These are phyloP conservation scores for Penicillium janthinellum DNA, from an alignment of 2,329 filamentous ascomycete species.

Conservation along the genomic window DNA sequence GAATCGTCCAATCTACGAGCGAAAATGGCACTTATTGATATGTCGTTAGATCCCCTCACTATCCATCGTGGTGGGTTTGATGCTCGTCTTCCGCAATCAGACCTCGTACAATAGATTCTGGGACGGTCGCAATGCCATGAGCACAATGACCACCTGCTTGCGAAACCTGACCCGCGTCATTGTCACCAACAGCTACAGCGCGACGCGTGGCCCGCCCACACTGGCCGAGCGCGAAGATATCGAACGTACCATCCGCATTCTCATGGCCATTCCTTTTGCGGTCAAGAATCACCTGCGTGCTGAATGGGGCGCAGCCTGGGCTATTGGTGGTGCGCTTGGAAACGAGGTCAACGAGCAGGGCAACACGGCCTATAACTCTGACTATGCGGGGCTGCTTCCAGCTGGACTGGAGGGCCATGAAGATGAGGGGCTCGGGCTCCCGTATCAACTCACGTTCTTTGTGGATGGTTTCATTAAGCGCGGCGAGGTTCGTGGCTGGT, in stretches of 20 bases:
- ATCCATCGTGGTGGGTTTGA: constrained; percentile 66
- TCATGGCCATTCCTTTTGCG: constrained; percentile 64
- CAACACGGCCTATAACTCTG: constrained; percentile 42
- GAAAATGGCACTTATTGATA: not conserved
- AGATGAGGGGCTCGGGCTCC: constrained; percentile 60
- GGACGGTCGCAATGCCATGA: constrained; percentile 61
- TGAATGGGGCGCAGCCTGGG: constrained; percentile 59
- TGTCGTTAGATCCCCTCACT: constrained; percentile 57
- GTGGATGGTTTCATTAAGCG: constrained; percentile 63
- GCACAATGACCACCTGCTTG: constrained; percentile 58
- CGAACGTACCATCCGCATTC: constrained; percentile 60
- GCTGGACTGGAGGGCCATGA: constrained; percentile 56
- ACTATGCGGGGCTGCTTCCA: constrained; percentile 56
- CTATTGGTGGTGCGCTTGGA: constrained; percentile 27
- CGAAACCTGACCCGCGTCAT: constrained; percentile 62
- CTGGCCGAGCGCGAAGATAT: constrained; percentile 56
- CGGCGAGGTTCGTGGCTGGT: constrained; percentile 59
- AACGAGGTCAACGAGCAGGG: constrained; percentile 35
- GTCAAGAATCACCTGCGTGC: constrained; percentile 66
- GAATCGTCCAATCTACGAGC: not conserved
- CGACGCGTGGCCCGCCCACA: constrained; percentile 33
- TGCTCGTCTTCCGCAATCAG: constrained; percentile 68
- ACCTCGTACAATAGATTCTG: constrained; percentile 68
- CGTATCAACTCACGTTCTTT: constrained; percentile 62
- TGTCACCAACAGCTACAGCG: constrained; percentile 51